Percentiles rank a stretch among this genome's conserved stretches.
Conservation (phyloP, 805 yeast genomes). For the Ogataea angusta region DNA sequence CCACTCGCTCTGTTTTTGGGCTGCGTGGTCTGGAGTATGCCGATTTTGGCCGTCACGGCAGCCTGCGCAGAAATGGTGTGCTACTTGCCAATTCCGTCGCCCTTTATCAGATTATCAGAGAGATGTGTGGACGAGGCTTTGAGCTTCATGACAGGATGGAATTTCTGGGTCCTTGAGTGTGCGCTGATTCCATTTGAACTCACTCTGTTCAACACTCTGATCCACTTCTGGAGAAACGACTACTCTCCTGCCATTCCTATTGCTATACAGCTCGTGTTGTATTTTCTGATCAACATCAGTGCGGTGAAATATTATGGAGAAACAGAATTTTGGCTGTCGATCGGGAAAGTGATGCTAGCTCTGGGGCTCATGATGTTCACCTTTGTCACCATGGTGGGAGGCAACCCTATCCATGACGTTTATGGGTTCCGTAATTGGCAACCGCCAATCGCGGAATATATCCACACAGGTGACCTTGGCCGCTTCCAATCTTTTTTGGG, state of each 20-base stretch:
- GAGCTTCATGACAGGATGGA: constrained; percentile 48
- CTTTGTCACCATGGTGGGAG: constrained; percentile 50
- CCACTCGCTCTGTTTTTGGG: constrained; percentile 41
- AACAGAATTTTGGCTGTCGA: constrained; percentile 44
- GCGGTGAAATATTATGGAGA: constrained; percentile 48
- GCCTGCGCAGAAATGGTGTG: constrained; percentile 47
- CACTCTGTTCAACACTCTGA: constrained; percentile 42
- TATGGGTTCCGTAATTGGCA: constrained; percentile 35
- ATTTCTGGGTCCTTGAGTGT: constrained; percentile 46
- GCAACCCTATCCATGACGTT: constrained; percentile 44
- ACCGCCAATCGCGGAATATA: constrained; percentile 34
- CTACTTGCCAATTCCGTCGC: constrained; percentile 46
- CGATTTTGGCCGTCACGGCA: constrained; percentile 40
- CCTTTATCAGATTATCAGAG: constrained; percentile 45
- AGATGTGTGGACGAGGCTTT: constrained; percentile 44
- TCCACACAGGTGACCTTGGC: constrained; percentile 42
- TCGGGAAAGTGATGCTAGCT: constrained; percentile 42
- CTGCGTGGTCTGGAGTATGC: constrained; percentile 40
- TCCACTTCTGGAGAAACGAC: constrained; percentile 48
- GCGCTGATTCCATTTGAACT: constrained; percentile 50
- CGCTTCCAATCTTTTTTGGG: constrained; percentile 45
- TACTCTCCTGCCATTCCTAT: constrained; percentile 45
- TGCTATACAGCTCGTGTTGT: constrained; percentile 39
- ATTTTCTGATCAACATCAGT: constrained; percentile 40
- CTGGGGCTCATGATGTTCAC: constrained; percentile 43